Conservation (phyloP, 202 grass and related monocot genomes). For the Panicum hallii region DNA sequence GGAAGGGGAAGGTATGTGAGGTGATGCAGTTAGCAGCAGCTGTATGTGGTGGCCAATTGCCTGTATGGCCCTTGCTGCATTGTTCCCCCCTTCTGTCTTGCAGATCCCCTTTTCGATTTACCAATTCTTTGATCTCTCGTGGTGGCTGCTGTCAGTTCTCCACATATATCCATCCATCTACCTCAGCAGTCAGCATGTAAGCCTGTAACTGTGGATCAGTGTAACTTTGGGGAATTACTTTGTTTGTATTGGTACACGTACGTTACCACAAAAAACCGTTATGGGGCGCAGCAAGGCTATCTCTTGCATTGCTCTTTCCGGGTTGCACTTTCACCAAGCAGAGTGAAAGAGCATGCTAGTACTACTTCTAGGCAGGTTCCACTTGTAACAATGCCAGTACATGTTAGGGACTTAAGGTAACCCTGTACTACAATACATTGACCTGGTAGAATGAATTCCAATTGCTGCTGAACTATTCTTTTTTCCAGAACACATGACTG, state of each 20-base stretch:
- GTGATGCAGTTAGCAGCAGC: constrained; percentile 49
- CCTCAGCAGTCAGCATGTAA: constrained; percentile 37
- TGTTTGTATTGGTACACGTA: constrained; percentile 25
- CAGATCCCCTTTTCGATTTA: constrained; percentile 21
- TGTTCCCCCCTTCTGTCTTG: constrained; percentile 24
- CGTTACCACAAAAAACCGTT: constrained; percentile 26
- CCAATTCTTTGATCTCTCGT: constrained; percentile 37
- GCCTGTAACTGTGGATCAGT: neutral
- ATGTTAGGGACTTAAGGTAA: neutral
- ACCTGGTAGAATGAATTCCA: neutral
- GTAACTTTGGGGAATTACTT: constrained; percentile 34
- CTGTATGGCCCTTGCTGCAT: constrained; percentile 27
- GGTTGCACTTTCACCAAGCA: constrained; percentile 34
- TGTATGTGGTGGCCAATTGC: constrained; percentile 45
- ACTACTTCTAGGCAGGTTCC: neutral
- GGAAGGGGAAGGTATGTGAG: constrained; percentile 47
- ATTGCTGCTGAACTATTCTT: neutral
- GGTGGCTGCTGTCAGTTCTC: constrained; percentile 41
- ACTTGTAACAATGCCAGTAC: neutral
- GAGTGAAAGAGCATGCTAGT: neutral
- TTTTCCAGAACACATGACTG: neutral
- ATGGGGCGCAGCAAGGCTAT: constrained; percentile 18
- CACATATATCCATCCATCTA: constrained; percentile 47
- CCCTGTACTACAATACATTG: neutral
- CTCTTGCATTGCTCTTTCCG: constrained; percentile 13